Percentiles rank a stretch among this genome's conserved stretches.
Evolutionary conservation across 2,329 filamentous ascomycete genomes (phyloP).

Genomic region (Aspergillus spinulosporus): DNA sequence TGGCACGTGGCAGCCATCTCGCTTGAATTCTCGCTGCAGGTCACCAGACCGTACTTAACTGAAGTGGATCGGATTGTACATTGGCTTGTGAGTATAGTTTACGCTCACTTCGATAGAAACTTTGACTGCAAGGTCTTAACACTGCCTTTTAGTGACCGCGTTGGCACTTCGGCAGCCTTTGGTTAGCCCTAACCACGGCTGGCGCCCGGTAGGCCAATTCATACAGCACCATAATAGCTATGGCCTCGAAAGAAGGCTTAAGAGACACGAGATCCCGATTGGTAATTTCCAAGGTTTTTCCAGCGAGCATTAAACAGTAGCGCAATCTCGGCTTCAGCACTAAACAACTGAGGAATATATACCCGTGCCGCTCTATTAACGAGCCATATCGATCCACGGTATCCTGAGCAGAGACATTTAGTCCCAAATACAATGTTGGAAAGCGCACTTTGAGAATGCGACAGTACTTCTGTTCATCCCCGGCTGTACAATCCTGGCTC

Average conservation of each 20-base stretch:
- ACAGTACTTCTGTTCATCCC: neutral
- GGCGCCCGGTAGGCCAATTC: too few relatives aligned
- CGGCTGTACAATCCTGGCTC: neutral
- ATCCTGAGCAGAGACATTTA: neutral
- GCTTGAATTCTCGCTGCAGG: neutral
- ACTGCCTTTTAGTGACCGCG: too few relatives aligned
- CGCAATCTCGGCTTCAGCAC: neutral
- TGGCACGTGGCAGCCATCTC: neutral
- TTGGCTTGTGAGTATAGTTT: neutral
- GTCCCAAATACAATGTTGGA: neutral
- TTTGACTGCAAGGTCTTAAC: too few relatives aligned
- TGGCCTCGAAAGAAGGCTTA: too few relatives aligned
- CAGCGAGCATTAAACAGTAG: too few relatives aligned
- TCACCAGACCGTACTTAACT: neutral
- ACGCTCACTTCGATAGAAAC: too few relatives aligned
- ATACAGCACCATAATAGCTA: too few relatives aligned
- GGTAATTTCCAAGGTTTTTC: too few relatives aligned
- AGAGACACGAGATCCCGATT: too few relatives aligned
- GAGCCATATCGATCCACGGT: neutral
- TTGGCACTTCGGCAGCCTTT: neutral
- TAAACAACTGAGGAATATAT: neutral
- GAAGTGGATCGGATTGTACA: neutral
- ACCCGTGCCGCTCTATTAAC: neutral
- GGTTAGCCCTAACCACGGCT: neutral
- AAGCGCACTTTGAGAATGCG: neutral